Evolutionary conservation across 345 rosid species (phyloP).

Genomic region (Eucalyptus cloeziana): DNA sequence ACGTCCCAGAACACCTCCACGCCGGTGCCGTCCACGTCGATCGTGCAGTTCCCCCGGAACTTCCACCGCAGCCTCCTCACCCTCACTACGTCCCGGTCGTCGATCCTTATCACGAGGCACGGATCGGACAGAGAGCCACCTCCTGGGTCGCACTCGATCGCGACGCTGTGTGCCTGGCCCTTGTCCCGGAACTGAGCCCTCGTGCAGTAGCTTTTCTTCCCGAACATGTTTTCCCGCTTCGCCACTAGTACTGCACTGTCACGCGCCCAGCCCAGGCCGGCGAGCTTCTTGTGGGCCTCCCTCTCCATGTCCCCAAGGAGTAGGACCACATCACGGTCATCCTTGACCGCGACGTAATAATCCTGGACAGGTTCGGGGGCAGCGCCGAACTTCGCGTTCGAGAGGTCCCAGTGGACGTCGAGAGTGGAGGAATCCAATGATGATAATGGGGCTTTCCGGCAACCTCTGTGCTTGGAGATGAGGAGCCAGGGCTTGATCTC

Average conservation of each 20-base stretch:
- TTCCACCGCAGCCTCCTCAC: slow-evolving; percentile 86
- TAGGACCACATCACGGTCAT: slow-evolving; percentile 45
- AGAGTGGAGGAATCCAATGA: slow-evolving; percentile 29
- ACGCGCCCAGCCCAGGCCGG: slow-evolving; percentile 18
- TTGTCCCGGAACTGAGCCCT: slow-evolving; percentile 58
- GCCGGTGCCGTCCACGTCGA: slow-evolving; percentile 67
- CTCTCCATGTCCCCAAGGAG: slow-evolving; percentile 78
- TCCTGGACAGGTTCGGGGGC: slow-evolving; percentile 79
- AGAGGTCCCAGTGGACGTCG: slow-evolving; percentile 64
- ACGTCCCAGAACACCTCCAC: slow-evolving; percentile 97
- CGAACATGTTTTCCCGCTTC: slow-evolving; percentile 74
- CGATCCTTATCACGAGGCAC: slow-evolving; percentile 68
- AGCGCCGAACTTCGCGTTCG: slow-evolving; percentile 66
- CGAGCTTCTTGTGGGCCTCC: slow-evolving; percentile 61
- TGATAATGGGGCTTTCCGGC: slow-evolving; percentile 3
- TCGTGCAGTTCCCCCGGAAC: slow-evolving; percentile 83
- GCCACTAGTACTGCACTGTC: slow-evolving; percentile 41
- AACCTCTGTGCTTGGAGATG: slow-evolving; percentile 58
- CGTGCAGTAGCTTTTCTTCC: slow-evolving; percentile 64
- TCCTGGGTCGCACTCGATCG: slow-evolving; percentile 67
- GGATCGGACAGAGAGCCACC: slow-evolving; percentile 36
- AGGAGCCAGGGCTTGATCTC: slow-evolving; percentile 90
- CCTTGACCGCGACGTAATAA: slow-evolving; percentile 55
- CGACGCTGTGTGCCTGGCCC: slow-evolving; percentile 59
- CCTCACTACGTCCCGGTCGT: slow-evolving; percentile 63